These are phyloP conservation scores for Cucumis hystrix DNA, from an alignment of 306 rosid genomes.

Conservation along the genomic window DNA sequence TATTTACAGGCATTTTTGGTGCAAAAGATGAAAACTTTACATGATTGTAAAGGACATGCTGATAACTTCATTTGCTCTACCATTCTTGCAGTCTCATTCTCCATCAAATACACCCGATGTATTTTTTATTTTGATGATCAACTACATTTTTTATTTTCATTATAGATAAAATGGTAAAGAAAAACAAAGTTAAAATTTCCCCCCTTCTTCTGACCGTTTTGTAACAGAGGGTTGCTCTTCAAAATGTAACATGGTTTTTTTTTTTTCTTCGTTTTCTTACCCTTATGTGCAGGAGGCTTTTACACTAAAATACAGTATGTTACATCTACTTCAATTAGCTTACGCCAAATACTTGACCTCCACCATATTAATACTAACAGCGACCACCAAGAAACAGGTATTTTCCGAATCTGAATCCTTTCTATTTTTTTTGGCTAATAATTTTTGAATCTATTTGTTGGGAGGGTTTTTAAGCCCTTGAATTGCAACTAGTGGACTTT, in stretches of 20 bases:
- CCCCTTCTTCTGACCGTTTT: background rate
- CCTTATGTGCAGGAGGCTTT: no score
- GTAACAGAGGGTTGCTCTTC: conserved; percentile 73
- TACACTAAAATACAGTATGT: no score
- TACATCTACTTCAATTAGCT: conserved; percentile 64
- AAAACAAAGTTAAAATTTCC: background rate
- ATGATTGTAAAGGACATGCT: conserved; percentile 80
- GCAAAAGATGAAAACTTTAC: conserved; percentile 48
- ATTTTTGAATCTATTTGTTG: no score
- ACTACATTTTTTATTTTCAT: conserved; percentile 10
- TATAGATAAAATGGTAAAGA: background rate
- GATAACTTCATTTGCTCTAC: conserved; percentile 81
- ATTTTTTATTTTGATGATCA: conserved; percentile 1
- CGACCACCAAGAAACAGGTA: conserved; percentile 81
- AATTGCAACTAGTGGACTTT: no score
- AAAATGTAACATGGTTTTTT: conserved; percentile 90
- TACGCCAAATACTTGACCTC: conserved; percentile 82
- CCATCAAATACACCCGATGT: conserved; percentile 72
- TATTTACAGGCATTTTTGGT: conserved; percentile 62
- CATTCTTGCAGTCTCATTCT: conserved; percentile 54
- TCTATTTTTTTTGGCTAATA: no score
- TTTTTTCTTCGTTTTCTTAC: no score
- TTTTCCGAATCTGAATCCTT: background rate
- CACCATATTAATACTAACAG: conserved; percentile 38
- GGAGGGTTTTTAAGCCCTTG: no score